A percentile compares a stretch with the other conserved stretches of the same genome.
phyloP scores from a whole-genome alignment of 805 yeast species.

The Cyberlindnera maritima region DNA sequence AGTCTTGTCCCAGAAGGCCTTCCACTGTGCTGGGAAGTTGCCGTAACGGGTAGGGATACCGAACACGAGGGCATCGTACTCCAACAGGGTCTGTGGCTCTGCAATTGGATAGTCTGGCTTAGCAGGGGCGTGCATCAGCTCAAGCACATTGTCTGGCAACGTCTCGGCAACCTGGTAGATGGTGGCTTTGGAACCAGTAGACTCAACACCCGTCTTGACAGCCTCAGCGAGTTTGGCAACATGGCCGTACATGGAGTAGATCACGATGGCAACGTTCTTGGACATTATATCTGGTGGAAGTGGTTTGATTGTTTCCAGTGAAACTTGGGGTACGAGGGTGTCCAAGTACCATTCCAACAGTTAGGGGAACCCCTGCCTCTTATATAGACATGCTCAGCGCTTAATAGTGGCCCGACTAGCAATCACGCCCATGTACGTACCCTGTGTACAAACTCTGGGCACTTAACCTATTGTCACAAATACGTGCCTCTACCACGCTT shows the following conservation, averaged over 20 bases:
- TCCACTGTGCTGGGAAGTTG: slow-evolving; percentile 71
- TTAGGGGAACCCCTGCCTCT: too few species aligned
- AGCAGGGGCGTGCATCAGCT: slow-evolving; percentile 62
- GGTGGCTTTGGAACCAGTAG: slow-evolving; percentile 67
- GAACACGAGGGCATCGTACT: slow-evolving; percentile 71
- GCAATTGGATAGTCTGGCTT: slow-evolving; percentile 59
- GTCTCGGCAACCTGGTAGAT: slow-evolving; percentile 83
- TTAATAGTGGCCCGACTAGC: background rate
- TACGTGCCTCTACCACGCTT: background rate
- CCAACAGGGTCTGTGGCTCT: slow-evolving; percentile 48
- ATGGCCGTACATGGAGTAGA: slow-evolving; percentile 83
- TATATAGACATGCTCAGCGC: slow-evolving; percentile 43
- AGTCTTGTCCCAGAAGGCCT: slow-evolving; percentile 72
- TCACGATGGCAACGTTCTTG: slow-evolving; percentile 39
- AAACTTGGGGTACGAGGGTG: too few species aligned
- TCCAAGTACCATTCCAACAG: too few species aligned
- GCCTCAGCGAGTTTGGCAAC: slow-evolving; percentile 65
- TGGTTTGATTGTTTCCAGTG: slow-evolving; percentile 53
- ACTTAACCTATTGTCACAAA: too few species aligned
- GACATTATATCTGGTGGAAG: slow-evolving; percentile 45
- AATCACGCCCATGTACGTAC: too few species aligned
- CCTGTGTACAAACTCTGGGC: too few species aligned
- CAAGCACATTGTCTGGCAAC: slow-evolving; percentile 55
- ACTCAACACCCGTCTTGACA: slow-evolving; percentile 64
- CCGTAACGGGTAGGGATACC: slow-evolving; percentile 85